These are phyloP conservation scores for Cyclotella baltica DNA, from an alignment of 108 stramenopile genomes.

Conservation along the genomic window DNA sequence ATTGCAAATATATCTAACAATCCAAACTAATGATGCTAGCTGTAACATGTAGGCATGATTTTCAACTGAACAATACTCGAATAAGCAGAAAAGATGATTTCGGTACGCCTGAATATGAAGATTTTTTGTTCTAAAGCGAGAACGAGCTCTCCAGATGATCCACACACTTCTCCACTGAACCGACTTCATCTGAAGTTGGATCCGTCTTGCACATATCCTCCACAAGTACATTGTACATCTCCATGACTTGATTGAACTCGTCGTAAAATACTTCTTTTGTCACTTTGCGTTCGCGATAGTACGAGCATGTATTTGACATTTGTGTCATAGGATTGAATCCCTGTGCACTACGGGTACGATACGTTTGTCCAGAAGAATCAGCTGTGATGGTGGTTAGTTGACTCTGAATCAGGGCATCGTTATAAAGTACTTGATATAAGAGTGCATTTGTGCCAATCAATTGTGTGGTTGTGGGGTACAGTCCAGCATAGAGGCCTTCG, in stretches of 20 bases:
- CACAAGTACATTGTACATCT: slow-evolving; percentile 29
- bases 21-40: too few species aligned
- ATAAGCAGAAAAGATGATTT: not conserved
- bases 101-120: too few species aligned
- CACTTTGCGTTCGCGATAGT: slow-evolving; percentile 54
- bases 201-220: slow-evolving; percentile 39
- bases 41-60: too few species aligned
- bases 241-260: slow-evolving; percentile 16
- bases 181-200: not conserved
- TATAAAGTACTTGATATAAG: slow-evolving; percentile 49
- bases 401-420: slow-evolving; percentile 38
- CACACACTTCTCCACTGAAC: slow-evolving; percentile 11
- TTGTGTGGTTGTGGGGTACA: slow-evolving; percentile 34
- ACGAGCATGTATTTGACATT: slow-evolving; percentile 19
- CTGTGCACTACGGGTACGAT: slow-evolving; percentile 53
- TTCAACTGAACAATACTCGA: not conserved
- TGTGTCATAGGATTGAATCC: slow-evolving; percentile 32
- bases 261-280: slow-evolving; percentile 39
- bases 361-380: slow-evolving; percentile 2
- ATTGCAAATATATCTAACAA: too few species aligned
- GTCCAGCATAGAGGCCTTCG: slow-evolving; percentile 16
- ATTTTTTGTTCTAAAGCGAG: too few species aligned
- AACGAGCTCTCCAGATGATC: slow-evolving; percentile 36
- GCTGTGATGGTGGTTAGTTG: slow-evolving; percentile 51
- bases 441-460: slow-evolving; percentile 53